Percentiles rank a stretch among this genome's conserved stretches.
phyloP scores from a whole-genome alignment of 1,284 basidiomycete genomes.

The Termitomyces sp. region DNA sequence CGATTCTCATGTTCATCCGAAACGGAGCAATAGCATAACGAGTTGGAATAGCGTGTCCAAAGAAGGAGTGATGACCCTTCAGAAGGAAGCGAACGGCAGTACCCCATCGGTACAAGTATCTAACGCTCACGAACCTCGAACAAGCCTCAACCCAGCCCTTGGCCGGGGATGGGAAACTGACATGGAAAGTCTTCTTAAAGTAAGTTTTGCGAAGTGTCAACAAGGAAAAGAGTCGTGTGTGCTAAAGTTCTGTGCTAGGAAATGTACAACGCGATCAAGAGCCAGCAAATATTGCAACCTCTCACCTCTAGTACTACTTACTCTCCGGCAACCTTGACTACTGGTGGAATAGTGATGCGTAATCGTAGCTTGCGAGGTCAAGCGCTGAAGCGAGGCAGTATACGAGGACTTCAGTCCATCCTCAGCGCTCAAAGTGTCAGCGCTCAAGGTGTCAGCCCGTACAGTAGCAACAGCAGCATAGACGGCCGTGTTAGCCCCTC shows the following conservation, averaged over 20 bases:
- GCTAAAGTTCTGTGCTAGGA: constrained; percentile 48
- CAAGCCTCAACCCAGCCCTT: constrained; percentile 39
- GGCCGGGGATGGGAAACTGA: constrained; percentile 78
- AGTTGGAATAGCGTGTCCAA: constrained; percentile 76
- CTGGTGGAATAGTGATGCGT: constrained; percentile 44
- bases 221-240: neutral
- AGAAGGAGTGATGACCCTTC: constrained; percentile 44
- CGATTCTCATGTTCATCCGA: constrained; percentile 49
- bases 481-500: constrained; percentile 87
- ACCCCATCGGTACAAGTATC: constrained; percentile 46
- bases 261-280: constrained; percentile 90
- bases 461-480: constrained; percentile 75
- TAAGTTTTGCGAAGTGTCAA: constrained; percentile 26
- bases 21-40: constrained; percentile 74
- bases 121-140: constrained; percentile 37
- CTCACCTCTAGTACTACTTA: constrained; percentile 40
- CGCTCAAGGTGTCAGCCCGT: constrained; percentile 60
- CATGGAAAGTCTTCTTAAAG: constrained; percentile 83
- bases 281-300: constrained; percentile 87
- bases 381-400: constrained; percentile 84
- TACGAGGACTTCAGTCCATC: constrained; percentile 80
- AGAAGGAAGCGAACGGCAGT: constrained; percentile 39
- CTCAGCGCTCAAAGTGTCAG: constrained; percentile 57
- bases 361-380: constrained; percentile 65
- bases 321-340: constrained; percentile 41